These are phyloP conservation scores for Ophiocordyceps robertsii DNA, from an alignment of 2,329 filamentous ascomycete species.

Conservation along the genomic window DNA sequence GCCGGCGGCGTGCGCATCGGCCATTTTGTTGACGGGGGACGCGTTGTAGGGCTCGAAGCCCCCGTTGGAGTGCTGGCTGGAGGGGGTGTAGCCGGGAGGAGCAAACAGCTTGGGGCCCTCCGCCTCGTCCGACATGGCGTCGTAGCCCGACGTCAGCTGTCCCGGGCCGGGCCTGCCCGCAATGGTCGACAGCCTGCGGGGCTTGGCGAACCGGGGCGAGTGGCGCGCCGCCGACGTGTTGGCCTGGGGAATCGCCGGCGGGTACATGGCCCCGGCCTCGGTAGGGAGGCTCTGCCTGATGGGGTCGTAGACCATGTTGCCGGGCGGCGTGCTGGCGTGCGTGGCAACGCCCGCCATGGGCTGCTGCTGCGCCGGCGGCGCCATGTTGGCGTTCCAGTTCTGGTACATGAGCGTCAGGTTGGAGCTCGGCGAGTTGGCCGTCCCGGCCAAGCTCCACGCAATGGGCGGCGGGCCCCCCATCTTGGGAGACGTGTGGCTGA, in stretches of 20 bases:
- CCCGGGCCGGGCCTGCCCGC: constrained; percentile 8
- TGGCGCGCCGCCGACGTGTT: constrained; percentile 33
- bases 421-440: constrained; percentile 72
- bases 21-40: constrained; percentile 28
- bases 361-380: constrained; percentile 2
- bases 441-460: constrained; percentile 79
- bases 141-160: constrained; percentile 15
- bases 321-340: constrained; percentile 35
- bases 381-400: constrained; percentile 18
- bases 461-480: constrained; percentile 35
- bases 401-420: constrained; percentile 74
- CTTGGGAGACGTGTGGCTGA: constrained; percentile 35
- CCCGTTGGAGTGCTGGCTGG: constrained; percentile 25
- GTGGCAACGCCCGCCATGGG: constrained; percentile 2
- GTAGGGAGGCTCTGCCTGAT: constrained; percentile 39
- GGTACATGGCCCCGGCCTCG: constrained; percentile 32
- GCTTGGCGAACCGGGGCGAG: constrained; percentile 19
- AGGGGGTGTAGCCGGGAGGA: constrained; percentile 22
- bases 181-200: constrained; percentile 12
- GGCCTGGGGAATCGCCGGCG: constrained; percentile 34
- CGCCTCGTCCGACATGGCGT: constrained; percentile 13
- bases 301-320: constrained; percentile 47
- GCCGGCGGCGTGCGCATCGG: constrained; percentile 12
- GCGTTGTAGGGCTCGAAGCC: constrained; percentile 27
- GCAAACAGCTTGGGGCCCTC: constrained; percentile 20